Conservation (phyloP, 176 grass and related monocot genomes). For the Rhynchospora pubera region DNA sequence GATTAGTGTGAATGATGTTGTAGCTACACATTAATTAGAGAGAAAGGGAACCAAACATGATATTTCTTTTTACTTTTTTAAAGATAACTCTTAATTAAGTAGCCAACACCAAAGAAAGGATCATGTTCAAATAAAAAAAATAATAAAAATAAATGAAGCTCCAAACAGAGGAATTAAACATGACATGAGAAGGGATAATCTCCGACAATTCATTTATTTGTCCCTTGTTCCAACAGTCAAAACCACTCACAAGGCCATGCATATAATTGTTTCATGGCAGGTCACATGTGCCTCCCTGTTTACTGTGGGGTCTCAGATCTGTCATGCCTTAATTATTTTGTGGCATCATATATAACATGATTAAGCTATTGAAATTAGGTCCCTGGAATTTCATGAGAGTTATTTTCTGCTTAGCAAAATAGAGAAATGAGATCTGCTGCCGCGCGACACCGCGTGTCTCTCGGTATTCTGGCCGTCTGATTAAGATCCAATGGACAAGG, state of each 20-base stretch:
- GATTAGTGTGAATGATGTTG: too few species aligned
- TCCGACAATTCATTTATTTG: neutral
- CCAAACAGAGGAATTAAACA: neutral
- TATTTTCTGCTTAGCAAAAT: neutral
- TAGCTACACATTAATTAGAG: too few species aligned
- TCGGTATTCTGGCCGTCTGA: too few species aligned
- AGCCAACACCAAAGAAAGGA: too few species aligned
- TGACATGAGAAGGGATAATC: neutral
- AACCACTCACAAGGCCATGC: conserved; percentile 13
- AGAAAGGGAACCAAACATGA: too few species aligned
- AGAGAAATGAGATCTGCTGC: too few species aligned
- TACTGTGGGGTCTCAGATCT: neutral
- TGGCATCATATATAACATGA: neutral
- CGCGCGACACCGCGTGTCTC: too few species aligned
- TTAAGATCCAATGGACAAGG: too few species aligned
- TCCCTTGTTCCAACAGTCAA: conserved; percentile 8
- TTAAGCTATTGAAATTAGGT: neutral
- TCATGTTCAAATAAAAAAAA: neutral
- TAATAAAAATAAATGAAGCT: neutral
- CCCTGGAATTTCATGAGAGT: neutral
- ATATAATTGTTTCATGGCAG: neutral
- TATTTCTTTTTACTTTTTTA: too few species aligned
- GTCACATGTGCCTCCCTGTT: neutral
- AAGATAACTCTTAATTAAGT: too few species aligned
- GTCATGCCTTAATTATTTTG: neutral